Evolutionary conservation across 352 stramenopile species (phyloP).

Genomic region (Pelagophyceae sp.): DNA sequence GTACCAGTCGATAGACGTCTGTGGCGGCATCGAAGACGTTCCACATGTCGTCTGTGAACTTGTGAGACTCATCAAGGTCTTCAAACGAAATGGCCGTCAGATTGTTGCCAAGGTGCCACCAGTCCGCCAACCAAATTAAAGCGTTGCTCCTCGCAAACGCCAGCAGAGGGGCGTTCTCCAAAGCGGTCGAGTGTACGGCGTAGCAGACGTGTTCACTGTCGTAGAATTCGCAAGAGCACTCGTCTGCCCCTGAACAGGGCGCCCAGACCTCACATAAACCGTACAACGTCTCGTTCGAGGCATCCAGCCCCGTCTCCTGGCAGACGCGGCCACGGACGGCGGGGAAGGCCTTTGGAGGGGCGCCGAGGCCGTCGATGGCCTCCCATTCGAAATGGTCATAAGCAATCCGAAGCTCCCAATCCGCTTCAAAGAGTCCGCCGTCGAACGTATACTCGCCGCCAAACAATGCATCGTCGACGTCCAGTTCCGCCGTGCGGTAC

Average conservation of each 20-base stretch:
- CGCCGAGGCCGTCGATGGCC: background rate
- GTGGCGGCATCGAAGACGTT: background rate
- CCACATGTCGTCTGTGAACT: background rate
- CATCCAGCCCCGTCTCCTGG: background rate
- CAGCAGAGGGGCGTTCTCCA: background rate
- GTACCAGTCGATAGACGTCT: background rate
- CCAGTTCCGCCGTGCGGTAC: constrained; percentile 1
- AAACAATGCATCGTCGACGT: background rate
- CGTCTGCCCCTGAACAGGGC: background rate
- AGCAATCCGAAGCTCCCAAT: background rate
- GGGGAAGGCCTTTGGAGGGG: background rate
- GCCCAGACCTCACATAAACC: background rate
- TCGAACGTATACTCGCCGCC: background rate
- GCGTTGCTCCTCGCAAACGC: background rate
- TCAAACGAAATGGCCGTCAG: background rate
- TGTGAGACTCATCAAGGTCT: background rate
- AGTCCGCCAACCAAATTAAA: background rate
- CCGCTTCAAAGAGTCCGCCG: background rate
- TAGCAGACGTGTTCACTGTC: background rate
- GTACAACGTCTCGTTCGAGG: background rate
- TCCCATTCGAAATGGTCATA: background rate
- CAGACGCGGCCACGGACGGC: background rate
- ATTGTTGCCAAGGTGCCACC: background rate
- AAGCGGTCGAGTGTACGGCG: background rate
- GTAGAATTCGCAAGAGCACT: background rate